Percentiles rank a stretch among this genome's conserved stretches.
Conservation (phyloP, 148 eudicot species). For the Dysphania ambrosioides region DNA sequence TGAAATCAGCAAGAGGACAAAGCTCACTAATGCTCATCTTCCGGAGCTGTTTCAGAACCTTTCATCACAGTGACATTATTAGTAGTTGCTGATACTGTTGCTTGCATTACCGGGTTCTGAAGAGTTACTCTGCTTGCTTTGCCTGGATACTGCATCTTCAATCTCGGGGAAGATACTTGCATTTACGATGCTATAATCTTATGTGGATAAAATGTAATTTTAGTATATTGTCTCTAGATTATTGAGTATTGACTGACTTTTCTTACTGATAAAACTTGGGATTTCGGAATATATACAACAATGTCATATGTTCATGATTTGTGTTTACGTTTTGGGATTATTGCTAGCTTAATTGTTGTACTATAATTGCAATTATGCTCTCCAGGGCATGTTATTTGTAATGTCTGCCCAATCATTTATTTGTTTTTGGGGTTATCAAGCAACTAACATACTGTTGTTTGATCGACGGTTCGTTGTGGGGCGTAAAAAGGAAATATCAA, state of each 20-base stretch:
- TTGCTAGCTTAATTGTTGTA: neutral
- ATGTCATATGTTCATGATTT: neutral
- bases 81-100: neutral
- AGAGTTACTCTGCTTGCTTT: neutral
- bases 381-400: neutral
- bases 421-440: neutral
- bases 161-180: neutral
- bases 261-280: neutral
- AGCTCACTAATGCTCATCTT: constrained; percentile 66
- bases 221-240: neutral
- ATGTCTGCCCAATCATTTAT: neutral
- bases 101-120: neutral
- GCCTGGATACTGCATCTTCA: neutral
- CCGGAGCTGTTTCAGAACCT: constrained; percentile 56
- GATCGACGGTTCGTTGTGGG: neutral
- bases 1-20: constrained; percentile 63
- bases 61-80: constrained; percentile 1
- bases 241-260: neutral
- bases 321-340: neutral
- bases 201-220: constrained; percentile 1
- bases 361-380: neutral
- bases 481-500: neutral
- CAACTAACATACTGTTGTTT: neutral
- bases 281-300: neutral
- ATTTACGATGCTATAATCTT: neutral